Evolutionary conservation across 805 yeast species (phyloP).

Genomic region (Scheffersomyces spartinae): DNA sequence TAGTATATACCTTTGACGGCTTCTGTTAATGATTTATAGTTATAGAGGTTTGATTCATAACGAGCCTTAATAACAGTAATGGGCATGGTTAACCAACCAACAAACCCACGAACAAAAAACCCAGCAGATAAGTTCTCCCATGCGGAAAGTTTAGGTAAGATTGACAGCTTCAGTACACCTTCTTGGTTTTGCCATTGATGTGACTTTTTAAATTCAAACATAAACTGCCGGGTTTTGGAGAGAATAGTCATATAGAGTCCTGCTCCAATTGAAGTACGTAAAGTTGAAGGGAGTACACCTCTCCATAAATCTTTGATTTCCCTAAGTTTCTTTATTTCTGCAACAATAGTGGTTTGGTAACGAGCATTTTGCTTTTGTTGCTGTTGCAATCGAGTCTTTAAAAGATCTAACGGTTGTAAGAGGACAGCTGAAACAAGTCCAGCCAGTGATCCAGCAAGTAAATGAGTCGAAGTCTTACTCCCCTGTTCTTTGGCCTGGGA

Average conservation of each 20-base stretch:
- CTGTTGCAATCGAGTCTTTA: slow-evolving; percentile 83
- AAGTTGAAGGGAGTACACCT: slow-evolving; percentile 84
- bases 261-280: slow-evolving; percentile 84
- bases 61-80: slow-evolving; percentile 83
- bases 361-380: slow-evolving; percentile 18
- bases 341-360: slow-evolving; percentile 19
- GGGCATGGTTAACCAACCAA: slow-evolving; percentile 90
- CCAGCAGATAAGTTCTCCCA: slow-evolving; percentile 68
- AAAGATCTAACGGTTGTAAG: slow-evolving; percentile 80
- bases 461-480: slow-evolving; percentile 34
- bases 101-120: slow-evolving; percentile 63
- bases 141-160: slow-evolving; percentile 62
- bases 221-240: slow-evolving; percentile 43
- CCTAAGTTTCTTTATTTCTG: slow-evolving; percentile 31
- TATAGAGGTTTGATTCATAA: slow-evolving; percentile 71
- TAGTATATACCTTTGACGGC: slow-evolving; percentile 48
- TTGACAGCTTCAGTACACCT: slow-evolving; percentile 19
- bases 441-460: slow-evolving; percentile 73
- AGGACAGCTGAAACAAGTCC: slow-evolving; percentile 73
- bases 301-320: slow-evolving; percentile 62
- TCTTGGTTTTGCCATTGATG: slow-evolving; percentile 4
- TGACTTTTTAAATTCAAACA: slow-evolving; percentile 20
- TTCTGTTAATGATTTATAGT: slow-evolving; percentile 50
- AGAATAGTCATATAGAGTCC: slow-evolving; percentile 74
- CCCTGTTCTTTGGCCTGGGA: no score